Evolutionary conservation across 768 basidiomycete genomes (phyloP).

Genomic region (Termitomyces sp.): DNA sequence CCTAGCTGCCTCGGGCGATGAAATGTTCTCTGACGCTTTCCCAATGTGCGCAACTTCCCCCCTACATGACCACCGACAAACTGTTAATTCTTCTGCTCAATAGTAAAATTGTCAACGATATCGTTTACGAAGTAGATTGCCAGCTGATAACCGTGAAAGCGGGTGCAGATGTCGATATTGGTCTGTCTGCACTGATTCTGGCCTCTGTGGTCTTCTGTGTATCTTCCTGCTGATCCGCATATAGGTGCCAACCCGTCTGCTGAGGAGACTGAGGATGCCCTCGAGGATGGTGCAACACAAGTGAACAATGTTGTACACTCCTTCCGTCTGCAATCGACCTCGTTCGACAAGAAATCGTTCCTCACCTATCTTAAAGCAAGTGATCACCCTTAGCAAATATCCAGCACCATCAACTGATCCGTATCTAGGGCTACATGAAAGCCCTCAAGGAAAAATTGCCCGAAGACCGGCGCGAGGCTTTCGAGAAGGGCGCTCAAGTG

Average conservation of each 20-base stretch:
- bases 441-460: slow-evolving; percentile 66
- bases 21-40: slow-evolving; percentile 95
- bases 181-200: slow-evolving; percentile 33
- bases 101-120: slow-evolving; percentile 75
- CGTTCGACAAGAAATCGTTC: slow-evolving; percentile 91
- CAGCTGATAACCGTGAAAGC: slow-evolving; percentile 61
- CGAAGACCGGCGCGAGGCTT: slow-evolving; percentile 59
- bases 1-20: slow-evolving; percentile 60
- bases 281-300: slow-evolving; percentile 71
- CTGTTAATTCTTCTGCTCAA: slow-evolving; percentile 7
- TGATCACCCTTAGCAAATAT: neutral
- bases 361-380: slow-evolving; percentile 77
- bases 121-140: slow-evolving; percentile 89
- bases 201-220: neutral
- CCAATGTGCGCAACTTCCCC: slow-evolving; percentile 52
- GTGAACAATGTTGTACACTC: slow-evolving; percentile 93
- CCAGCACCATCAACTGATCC: neutral
- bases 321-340: slow-evolving; percentile 80
- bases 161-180: slow-evolving; percentile 86
- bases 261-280: slow-evolving; percentile 78
- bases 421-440: slow-evolving; percentile 92
- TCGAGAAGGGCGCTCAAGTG: slow-evolving; percentile 75
- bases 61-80: neutral
- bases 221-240: neutral
- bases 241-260: slow-evolving; percentile 90